Percentiles rank a stretch among this genome's conserved stretches.
phyloP scores from a whole-genome alignment of 2,329 filamentous ascomycete genomes.

The Westerdykella aurantiaca region DNA sequence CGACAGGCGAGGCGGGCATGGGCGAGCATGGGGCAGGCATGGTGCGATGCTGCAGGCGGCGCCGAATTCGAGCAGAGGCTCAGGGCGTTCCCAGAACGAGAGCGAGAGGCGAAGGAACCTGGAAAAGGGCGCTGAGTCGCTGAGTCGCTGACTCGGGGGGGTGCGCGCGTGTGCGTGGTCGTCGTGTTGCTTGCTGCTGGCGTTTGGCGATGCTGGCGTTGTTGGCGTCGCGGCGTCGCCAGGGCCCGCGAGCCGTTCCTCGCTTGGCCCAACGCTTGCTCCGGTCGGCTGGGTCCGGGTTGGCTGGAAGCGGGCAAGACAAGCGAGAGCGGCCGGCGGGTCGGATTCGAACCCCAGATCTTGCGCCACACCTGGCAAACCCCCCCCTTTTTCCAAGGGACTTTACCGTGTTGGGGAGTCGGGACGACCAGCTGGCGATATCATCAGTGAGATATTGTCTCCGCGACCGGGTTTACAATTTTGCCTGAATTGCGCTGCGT shows the following conservation, averaged over 20 bases:
- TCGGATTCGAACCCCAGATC: conserved; percentile 12
- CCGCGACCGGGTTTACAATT: conserved; percentile 10
- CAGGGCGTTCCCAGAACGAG: conserved; percentile 5
- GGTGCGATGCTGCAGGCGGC: conserved; percentile 15
- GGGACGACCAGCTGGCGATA: background rate
- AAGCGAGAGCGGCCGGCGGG: conserved; percentile 13
- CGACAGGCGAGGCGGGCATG: too few relatives aligned
- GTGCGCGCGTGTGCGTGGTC: too few relatives aligned
- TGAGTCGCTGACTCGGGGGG: background rate
- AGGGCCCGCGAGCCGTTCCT: conserved; percentile 10
- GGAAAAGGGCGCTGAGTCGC: background rate
- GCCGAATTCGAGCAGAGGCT: conserved; percentile 15
- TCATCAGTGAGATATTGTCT: conserved; percentile 7
- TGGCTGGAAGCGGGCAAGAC: conserved; percentile 7
- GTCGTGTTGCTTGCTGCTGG: background rate
- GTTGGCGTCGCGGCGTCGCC: background rate
- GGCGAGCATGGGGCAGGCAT: conserved; percentile 5
- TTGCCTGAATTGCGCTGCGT: conserved; percentile 10
- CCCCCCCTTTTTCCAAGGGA: too few relatives aligned
- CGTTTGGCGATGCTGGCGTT: conserved; percentile 1
- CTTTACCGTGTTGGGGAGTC: too few relatives aligned
- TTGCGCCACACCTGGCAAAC: conserved; percentile 15
- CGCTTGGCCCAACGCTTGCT: conserved; percentile 13
- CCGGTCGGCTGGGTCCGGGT: conserved; percentile 11
- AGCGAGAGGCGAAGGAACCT: background rate